Evolutionary conservation across 2,329 filamentous ascomycete species (phyloP).

Genomic region (Chlorencoelia australis): DNA sequence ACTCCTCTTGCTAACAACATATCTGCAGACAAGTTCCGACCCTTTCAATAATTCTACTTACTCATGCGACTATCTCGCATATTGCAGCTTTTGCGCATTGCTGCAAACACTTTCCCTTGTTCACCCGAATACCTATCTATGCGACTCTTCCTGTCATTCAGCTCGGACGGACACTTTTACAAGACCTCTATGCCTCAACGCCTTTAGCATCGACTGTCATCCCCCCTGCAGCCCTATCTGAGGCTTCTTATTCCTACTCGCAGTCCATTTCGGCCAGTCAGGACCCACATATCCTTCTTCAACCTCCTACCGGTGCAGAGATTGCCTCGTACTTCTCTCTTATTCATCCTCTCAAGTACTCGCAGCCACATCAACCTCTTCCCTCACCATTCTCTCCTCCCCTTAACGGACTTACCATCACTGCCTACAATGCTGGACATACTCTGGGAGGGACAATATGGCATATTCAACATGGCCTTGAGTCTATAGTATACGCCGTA

Average conservation of each 20-base stretch:
- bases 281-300: conserved; percentile 43
- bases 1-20: conserved; percentile 14
- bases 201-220: conserved; percentile 82
- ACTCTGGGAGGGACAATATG: conserved; percentile 96
- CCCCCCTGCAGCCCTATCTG: conserved; percentile 60
- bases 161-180: conserved; percentile 78
- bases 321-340: conserved; percentile 86
- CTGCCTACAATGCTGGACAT: conserved; percentile 92
- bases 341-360: conserved; percentile 91
- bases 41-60: conserved; percentile 85
- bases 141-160: conserved; percentile 90
- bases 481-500: conserved; percentile 94
- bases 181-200: conserved; percentile 86
- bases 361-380: conserved; percentile 84
- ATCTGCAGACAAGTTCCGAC: conserved; percentile 70
- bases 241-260: conserved; percentile 45
- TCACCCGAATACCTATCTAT: conserved; percentile 87
- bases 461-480: conserved; percentile 94
- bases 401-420: conserved; percentile 84
- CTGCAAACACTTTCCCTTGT: conserved; percentile 91
- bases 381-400: conserved; percentile 82
- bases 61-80: conserved; percentile 85
- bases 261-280: conserved; percentile 39
- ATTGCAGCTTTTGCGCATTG: conserved; percentile 91
- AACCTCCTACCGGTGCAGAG: conserved; percentile 73